Base-by-base conservation (phyloP, 768 basidiomycete genomes). In the Pisolithus orientalis region DNA sequence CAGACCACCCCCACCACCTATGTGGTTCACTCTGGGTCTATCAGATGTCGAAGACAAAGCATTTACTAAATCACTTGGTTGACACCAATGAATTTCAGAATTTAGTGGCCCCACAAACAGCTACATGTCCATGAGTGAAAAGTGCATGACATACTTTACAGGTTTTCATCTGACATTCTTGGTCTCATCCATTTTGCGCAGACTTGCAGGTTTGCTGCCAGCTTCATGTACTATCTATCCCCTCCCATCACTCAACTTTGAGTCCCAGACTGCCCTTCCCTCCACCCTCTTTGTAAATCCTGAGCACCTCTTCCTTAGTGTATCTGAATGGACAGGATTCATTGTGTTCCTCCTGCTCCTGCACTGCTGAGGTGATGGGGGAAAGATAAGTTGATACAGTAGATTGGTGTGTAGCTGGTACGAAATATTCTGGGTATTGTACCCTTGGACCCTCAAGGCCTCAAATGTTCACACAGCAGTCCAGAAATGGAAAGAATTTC, bases 161-260 rank as follows among this genome's bases (percentile, higher is more conserved):
- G 53, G 49, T 24, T 39, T 45, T 31, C 50, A 49, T 31, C 77
- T 61, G 61, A 93, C 93, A 87, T 93, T 94, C 75, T 85, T 91
- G 21, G 74, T 71, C 49, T 92, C 90, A 52, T 74, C 75, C 80
- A 90, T 80, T 64, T 94, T 93, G 58, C 84, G 85, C 60, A 92
- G 62, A 39, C 81, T 80, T 34, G 85, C 70, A 16, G 94, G 94
- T 52, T 90, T 87, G 40, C 65, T 76, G 28, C 79, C 83, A 24
- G 77, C 71, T 63, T 92, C 90, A 53, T 85, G 83, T 25, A 92
- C 88, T 58, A 94, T 84, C 88, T 58, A 94, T 84, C 51, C 91
- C 91, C 53, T 92, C 87, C 86, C 88, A 91, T 56, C 86, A 77
- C 69, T 92, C 91, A 11, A 93, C 90, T 69, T 93, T 91, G 39